phyloP scores from a whole-genome alignment of 2,329 filamentous ascomycete genomes.

The Fusarium siculi region DNA sequence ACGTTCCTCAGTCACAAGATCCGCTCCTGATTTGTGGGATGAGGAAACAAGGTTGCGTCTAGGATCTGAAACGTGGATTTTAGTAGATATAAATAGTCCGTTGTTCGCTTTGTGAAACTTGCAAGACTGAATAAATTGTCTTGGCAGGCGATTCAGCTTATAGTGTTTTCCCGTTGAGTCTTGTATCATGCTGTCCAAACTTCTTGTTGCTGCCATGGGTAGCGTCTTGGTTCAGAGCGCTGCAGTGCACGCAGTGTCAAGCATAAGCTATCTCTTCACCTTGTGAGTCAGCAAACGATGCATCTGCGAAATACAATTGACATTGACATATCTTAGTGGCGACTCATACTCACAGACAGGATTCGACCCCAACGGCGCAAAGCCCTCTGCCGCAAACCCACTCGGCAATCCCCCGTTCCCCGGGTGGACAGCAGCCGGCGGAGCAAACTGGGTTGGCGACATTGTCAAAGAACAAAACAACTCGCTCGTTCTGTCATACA shows the following conservation, averaged over 20 bases:
- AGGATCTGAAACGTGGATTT: background rate
- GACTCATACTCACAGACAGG: constrained; percentile 53
- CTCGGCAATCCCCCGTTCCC: constrained; percentile 70
- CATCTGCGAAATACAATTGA: background rate
- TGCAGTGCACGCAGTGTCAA: background rate
- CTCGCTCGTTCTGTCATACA: constrained; percentile 59
- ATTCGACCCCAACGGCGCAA: constrained; percentile 62
- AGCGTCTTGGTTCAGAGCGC: background rate
- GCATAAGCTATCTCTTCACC: constrained; percentile 32
- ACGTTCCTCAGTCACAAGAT: background rate
- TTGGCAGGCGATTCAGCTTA: background rate
- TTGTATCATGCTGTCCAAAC: background rate
- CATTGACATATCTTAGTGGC: constrained; percentile 34
- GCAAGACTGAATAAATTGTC: background rate
- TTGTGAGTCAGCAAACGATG: constrained; percentile 12
- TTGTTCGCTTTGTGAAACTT: background rate
- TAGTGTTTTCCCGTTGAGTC: no score
- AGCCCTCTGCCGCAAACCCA: constrained; percentile 65
- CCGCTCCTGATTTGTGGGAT: background rate
- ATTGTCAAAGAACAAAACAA: constrained; percentile 59
- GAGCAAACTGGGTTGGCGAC: constrained; percentile 63
- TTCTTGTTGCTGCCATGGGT: constrained; percentile 1
- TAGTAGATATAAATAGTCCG: background rate
- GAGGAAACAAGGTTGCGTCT: background rate
- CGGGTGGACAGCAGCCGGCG: constrained; percentile 60